A percentile compares a stretch with the other conserved stretches of the same genome.
Conservation (phyloP, 768 basidiomycete genomes). For the Lactarius akahatsu region DNA sequence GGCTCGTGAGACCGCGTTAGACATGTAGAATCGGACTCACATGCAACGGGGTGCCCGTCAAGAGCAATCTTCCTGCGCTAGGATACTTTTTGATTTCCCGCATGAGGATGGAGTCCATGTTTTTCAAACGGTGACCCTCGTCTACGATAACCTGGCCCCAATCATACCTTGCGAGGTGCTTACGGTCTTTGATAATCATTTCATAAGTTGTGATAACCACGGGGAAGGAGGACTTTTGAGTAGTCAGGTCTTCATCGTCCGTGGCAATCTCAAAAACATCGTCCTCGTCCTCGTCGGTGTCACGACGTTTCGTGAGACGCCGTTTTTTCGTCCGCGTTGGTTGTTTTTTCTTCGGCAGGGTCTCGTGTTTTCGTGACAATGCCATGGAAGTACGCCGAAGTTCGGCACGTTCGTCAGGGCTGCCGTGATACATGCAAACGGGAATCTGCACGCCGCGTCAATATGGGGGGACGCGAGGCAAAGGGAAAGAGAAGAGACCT, state of each 20-base stretch:
- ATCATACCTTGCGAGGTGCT: slow-evolving; percentile 59
- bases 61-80: slow-evolving; percentile 83
- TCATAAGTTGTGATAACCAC: slow-evolving; percentile 92
- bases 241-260: slow-evolving; percentile 32
- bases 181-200: slow-evolving; percentile 82
- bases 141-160: slow-evolving; percentile 97
- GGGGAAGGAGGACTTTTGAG: slow-evolving; percentile 54
- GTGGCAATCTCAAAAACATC: neutral
- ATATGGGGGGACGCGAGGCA: neutral
- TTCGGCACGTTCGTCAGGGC: slow-evolving; percentile 75
- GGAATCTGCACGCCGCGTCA: slow-evolving; percentile 55
- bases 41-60: slow-evolving; percentile 96
- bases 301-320: slow-evolving; percentile 8
- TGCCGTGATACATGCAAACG: slow-evolving; percentile 88
- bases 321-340: slow-evolving; percentile 2
- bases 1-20: neutral
- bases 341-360: neutral
- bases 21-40: slow-evolving; percentile 45
- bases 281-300: slow-evolving; percentile 13
- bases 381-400: slow-evolving; percentile 44
- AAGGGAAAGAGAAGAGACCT: slow-evolving; percentile 43
- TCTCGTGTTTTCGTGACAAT: neutral
- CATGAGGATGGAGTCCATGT: slow-evolving; percentile 88
- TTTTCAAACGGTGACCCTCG: slow-evolving; percentile 94
- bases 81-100: slow-evolving; percentile 85